Evolutionary conservation across 139 green algal genomes (phyloP).

Genomic region (Chloropicon primus): DNA sequence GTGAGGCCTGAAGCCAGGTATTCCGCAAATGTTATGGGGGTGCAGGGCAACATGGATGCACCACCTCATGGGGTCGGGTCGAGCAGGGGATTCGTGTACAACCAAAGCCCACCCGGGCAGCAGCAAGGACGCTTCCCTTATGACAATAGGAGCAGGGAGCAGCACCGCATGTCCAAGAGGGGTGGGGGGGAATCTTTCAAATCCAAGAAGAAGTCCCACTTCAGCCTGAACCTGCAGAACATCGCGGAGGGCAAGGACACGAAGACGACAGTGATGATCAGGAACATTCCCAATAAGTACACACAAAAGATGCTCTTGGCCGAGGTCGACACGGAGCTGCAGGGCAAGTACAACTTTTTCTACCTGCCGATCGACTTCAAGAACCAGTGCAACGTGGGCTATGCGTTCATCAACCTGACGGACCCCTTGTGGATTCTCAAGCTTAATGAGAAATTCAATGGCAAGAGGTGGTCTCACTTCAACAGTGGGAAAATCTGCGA

Average conservation of each 20-base stretch:
- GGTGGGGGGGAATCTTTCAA: conserved; percentile 4
- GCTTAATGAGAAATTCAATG: conserved; percentile 77
- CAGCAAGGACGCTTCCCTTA: neutral
- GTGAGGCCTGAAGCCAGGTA: too few relatives aligned
- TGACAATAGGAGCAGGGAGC: neutral
- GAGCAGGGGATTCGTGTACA: too few relatives aligned
- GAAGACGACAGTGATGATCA: conserved; percentile 95
- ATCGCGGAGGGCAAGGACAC: conserved; percentile 52
- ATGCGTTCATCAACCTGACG: conserved; percentile 97
- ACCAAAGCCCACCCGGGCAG: too few relatives aligned
- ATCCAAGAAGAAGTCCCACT: conserved; percentile 27
- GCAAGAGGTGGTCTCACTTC: conserved; percentile 90
- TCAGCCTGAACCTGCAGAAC: neutral
- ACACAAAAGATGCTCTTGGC: conserved; percentile 96
- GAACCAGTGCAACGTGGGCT: conserved; percentile 99
- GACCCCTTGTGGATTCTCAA: conserved; percentile 57
- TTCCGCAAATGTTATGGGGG: too few relatives aligned
- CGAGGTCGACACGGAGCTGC: conserved; percentile 75
- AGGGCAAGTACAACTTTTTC: conserved; percentile 70
- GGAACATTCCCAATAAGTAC: conserved; percentile 99
- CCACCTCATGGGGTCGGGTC: too few relatives aligned
- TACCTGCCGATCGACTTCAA: conserved; percentile 93
- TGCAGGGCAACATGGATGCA: too few relatives aligned
- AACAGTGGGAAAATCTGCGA: conserved; percentile 89
- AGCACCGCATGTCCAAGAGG: too few relatives aligned